These are phyloP conservation scores for Pavlovales sp. DNA, from an alignment of 208 protist genomes.

Conservation along the genomic window DNA sequence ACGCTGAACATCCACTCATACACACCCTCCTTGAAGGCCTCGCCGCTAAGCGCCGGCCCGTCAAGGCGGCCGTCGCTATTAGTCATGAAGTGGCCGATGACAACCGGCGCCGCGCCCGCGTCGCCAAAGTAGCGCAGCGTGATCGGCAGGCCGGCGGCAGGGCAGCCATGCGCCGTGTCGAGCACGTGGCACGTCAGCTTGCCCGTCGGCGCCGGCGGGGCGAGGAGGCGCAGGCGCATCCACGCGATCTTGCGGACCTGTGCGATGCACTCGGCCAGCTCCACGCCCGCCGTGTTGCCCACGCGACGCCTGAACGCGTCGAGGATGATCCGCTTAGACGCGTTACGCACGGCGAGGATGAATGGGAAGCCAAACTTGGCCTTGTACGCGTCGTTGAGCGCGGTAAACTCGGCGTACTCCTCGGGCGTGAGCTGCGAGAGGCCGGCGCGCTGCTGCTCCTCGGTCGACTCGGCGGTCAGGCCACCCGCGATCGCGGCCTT, in stretches of 20 bases:
- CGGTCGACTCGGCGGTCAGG: slow-evolving; percentile 15
- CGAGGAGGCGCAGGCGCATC: slow-evolving; percentile 17
- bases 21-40: neutral
- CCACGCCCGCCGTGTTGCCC: neutral
- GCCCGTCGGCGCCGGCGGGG: neutral
- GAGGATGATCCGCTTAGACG: slow-evolving; percentile 25
- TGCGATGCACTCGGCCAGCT: neutral
- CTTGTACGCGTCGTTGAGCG: slow-evolving; percentile 22
- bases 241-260: slow-evolving; percentile 45
- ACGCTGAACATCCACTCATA: slow-evolving; percentile 33
- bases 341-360: slow-evolving; percentile 39
- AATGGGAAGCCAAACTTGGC: slow-evolving; percentile 31
- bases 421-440: neutral
- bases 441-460: slow-evolving; percentile 9
- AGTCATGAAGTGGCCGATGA: slow-evolving; percentile 11
- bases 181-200: slow-evolving; percentile 40
- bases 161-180: slow-evolving; percentile 33
- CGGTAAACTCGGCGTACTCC: neutral
- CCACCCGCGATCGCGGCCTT: slow-evolving; percentile 31
- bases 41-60: slow-evolving; percentile 10
- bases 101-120: neutral
- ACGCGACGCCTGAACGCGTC: neutral
- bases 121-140: neutral
- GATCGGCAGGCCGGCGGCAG: slow-evolving; percentile 27
- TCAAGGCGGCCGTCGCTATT: slow-evolving; percentile 22